Conservation (phyloP, 2,329 filamentous ascomycete genomes). For the Westerdykella sp. region DNA sequence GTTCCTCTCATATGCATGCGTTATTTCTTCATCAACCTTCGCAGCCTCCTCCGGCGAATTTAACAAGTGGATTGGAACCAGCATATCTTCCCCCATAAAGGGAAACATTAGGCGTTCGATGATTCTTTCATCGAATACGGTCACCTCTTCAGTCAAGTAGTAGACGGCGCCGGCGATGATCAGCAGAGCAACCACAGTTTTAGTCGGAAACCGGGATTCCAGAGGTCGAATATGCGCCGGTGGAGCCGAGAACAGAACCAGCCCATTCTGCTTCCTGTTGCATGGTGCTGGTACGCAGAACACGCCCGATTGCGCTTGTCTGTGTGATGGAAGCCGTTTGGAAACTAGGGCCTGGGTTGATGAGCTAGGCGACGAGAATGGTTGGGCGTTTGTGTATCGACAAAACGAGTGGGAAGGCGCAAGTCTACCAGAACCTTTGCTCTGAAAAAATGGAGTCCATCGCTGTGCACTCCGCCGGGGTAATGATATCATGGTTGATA, state of each 20-base stretch:
- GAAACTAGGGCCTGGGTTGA: no score
- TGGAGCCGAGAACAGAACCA: background rate
- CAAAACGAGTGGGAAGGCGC: no score
- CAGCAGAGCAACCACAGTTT: slow-evolving; percentile 23
- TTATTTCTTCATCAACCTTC: slow-evolving; percentile 16
- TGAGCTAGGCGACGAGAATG: no score
- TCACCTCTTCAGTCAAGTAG: slow-evolving; percentile 9
- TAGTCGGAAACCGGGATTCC: slow-evolving; percentile 28
- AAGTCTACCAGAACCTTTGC: no score
- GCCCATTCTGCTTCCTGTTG: no score
- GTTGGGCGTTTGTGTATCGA: no score
- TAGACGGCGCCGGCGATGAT: slow-evolving; percentile 17
- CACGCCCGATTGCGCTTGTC: no score
- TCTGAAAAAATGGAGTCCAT: no score
- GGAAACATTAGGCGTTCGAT: slow-evolving; percentile 14
- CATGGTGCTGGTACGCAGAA: no score
- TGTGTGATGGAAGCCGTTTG: no score
- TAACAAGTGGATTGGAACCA: slow-evolving; percentile 23
- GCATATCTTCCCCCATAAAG: slow-evolving; percentile 11
- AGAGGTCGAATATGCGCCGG: slow-evolving; percentile 3
- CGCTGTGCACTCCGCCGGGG: no score
- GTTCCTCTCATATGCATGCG: slow-evolving; percentile 17
- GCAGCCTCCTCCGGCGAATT: slow-evolving; percentile 21
- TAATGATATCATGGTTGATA: no score
- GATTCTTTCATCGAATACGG: slow-evolving; percentile 11